Conservation (phyloP, 2,329 filamentous ascomycete species). For the Trichoderma gracile region DNA sequence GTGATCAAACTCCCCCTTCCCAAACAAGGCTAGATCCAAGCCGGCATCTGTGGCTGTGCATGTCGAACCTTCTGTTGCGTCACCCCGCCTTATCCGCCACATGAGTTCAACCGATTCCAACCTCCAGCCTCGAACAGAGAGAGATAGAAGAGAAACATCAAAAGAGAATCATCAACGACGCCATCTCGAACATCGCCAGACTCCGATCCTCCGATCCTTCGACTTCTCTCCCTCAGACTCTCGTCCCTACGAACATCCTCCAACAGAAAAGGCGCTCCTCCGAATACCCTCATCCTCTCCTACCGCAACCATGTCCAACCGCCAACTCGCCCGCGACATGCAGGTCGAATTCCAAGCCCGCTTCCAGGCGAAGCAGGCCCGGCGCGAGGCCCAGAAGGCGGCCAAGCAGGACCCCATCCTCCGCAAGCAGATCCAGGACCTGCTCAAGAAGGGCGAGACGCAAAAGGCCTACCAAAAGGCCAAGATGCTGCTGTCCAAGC, state of each 20-base stretch:
- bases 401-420: conserved; percentile 61
- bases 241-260: background rate
- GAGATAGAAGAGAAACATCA: background rate
- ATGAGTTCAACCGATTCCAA: background rate
- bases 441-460: conserved; percentile 64
- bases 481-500: conserved; percentile 62
- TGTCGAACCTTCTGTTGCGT: conserved; percentile 22
- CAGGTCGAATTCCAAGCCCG: conserved; percentile 64
- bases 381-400: conserved; percentile 61
- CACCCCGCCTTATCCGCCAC: conserved; percentile 26
- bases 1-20: background rate
- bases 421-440: conserved; percentile 64
- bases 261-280: background rate
- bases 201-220: too few relatives aligned
- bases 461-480: conserved; percentile 64
- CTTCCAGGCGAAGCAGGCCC: conserved; percentile 64
- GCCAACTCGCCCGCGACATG: conserved; percentile 61
- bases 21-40: background rate
- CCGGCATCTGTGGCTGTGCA: conserved; percentile 19
- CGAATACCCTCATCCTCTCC: background rate
- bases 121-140: background rate
- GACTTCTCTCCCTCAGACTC: background rate
- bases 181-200: background rate
- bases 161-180: background rate
- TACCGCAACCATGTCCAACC: conserved; percentile 53